Evolutionary conservation across 768 basidiomycete genomes (phyloP), one percentile per base, ranked within the genome.

Genomic region (Lentinula guzmanii): DNA sequence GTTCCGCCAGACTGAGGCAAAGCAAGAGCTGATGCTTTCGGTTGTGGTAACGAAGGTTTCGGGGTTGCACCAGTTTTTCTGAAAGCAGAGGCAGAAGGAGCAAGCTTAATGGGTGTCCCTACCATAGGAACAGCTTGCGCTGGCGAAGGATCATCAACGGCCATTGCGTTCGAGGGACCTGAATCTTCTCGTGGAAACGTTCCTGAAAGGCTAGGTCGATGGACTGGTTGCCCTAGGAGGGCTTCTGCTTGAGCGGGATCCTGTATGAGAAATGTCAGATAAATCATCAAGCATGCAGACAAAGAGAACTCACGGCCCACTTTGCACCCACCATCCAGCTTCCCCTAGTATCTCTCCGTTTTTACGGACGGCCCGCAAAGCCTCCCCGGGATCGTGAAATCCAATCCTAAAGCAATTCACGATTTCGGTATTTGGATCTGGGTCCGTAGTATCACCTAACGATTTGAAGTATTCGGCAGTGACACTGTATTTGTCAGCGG

Each of bases 251-350:
- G 83, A 0, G 77, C 74, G 3, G 84, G 75, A 68, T 91, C 89
- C 89, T 91, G 61, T 8, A 53, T 34, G 28, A 55, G 16, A 13
- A 24, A 21, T 3, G 7, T 31, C 7, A 28, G 21, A 21, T 5
- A 2, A 24, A 9, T 41, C 9, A 3, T 18, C 10, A 24, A 51
- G 35, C 53, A 42, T 43, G 51, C 37, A 51, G 61, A 60, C 56
- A 65, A 42, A 18, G 41, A 24, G 52, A 4, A 84, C 90, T 63
- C 70, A 93, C 92, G 31, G 89, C 89, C 87, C 87, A 91, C 71
- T 93, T 93, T 45, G 84, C 86, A 11, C 93, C 93, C 39, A 95
- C 76, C 92, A 95, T 95, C 79, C 84, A 91, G 52, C 78, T 80
- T 4, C 89, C 89, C 81, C 75, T 21, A 95, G 69, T 1, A 94